phyloP scores from a whole-genome alignment of 2,329 filamentous ascomycete species.

The Dothistroma pini region DNA sequence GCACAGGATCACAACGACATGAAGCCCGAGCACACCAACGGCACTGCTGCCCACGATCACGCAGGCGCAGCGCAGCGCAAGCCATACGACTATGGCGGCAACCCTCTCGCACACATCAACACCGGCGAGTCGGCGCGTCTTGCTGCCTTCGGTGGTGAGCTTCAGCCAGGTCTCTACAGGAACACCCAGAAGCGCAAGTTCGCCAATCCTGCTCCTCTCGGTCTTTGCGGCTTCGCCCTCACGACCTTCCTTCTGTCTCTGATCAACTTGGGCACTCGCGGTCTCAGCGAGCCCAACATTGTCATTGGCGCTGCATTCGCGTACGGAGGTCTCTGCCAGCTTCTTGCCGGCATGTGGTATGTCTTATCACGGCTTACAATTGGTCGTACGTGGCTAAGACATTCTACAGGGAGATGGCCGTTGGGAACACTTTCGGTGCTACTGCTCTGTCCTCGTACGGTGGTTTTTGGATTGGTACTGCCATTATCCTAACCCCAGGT shows the following conservation, averaged over 20 bases:
- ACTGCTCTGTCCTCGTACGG: slow-evolving; percentile 60
- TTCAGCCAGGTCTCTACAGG: slow-evolving; percentile 51
- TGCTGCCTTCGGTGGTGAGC: slow-evolving; percentile 50
- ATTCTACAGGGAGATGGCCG: slow-evolving; percentile 47
- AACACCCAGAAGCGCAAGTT: slow-evolving; percentile 42
- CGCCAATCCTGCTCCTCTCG: slow-evolving; percentile 59
- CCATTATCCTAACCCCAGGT: slow-evolving; percentile 55
- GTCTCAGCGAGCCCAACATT: slow-evolving; percentile 43
- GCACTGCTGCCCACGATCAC: slow-evolving; percentile 39
- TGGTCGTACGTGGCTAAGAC: not conserved
- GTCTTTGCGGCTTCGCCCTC: slow-evolving; percentile 61
- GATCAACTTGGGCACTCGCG: slow-evolving; percentile 47
- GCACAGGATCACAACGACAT: slow-evolving; percentile 38
- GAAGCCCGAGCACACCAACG: slow-evolving; percentile 27
- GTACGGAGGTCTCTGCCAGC: slow-evolving; percentile 51
- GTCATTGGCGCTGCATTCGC: slow-evolving; percentile 49
- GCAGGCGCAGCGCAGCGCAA: slow-evolving; percentile 35
- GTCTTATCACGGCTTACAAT: slow-evolving; percentile 25
- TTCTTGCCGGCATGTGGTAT: slow-evolving; percentile 54
- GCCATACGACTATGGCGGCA: slow-evolving; percentile 51
- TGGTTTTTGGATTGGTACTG: slow-evolving; percentile 60
- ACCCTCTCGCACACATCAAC: slow-evolving; percentile 48
- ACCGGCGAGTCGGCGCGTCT: slow-evolving; percentile 49
- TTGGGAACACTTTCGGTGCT: slow-evolving; percentile 62
- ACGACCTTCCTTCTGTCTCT: slow-evolving; percentile 59